A percentile compares a stretch with the other conserved stretches of the same genome.
phyloP scores from a whole-genome alignment of 306 rosid genomes.

The Cicer arietinum region DNA sequence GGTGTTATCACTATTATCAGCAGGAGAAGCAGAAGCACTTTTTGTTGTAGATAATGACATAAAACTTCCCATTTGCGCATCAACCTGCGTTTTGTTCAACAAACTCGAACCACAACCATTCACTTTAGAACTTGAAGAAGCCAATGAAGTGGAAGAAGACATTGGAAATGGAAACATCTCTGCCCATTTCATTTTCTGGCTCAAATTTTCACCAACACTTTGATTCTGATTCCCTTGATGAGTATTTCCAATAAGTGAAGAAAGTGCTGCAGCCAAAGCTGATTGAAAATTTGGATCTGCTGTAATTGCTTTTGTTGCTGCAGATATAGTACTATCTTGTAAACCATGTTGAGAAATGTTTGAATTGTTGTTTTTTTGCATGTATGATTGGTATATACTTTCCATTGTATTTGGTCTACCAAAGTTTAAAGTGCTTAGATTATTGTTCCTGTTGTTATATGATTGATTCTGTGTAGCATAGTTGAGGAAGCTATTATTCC shows the following conservation, averaged over 20 bases:
- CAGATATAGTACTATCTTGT: constrained; percentile 68
- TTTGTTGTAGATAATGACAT: constrained; percentile 58
- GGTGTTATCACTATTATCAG: constrained; percentile 51
- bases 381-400: constrained; percentile 51
- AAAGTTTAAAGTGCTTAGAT: constrained; percentile 47
- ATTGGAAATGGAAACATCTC: constrained; percentile 46
- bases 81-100: constrained; percentile 49
- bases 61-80: constrained; percentile 48
- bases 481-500: constrained; percentile 63
- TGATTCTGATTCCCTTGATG: constrained; percentile 41
- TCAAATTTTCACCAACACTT: constrained; percentile 42
- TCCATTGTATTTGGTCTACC: constrained; percentile 57
- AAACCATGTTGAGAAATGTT: constrained; percentile 28
- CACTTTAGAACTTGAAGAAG: constrained; percentile 47
- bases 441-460: constrained; percentile 45
- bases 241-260: constrained; percentile 66
- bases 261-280: constrained; percentile 76
- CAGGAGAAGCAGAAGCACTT: constrained; percentile 70
- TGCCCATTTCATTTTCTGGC: constrained; percentile 56
- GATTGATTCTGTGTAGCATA: constrained; percentile 47
- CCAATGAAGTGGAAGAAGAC: constrained; percentile 34
- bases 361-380: constrained; percentile 53
- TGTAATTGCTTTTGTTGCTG: constrained; percentile 89
- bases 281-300: constrained; percentile 88
- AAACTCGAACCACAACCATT: constrained; percentile 63